Percentiles rank a stretch among this genome's conserved stretches.
Evolutionary conservation across 495 filamentous ascomycete species (phyloP).

Genomic region (Aspergillus bertholletiae): DNA sequence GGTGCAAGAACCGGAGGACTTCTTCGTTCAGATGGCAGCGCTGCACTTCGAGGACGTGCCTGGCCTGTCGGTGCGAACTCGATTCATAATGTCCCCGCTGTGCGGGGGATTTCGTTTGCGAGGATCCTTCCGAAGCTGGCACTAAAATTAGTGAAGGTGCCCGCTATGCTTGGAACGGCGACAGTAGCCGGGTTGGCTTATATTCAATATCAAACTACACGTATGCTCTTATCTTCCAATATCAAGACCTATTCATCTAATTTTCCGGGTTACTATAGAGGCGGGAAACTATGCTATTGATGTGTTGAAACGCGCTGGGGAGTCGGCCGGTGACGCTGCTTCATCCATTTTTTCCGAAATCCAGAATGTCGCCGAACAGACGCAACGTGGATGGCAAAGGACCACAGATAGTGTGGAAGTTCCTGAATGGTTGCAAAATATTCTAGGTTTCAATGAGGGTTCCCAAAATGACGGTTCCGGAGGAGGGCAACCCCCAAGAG

Average conservation of each 20-base stretch:
- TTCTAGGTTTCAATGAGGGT: slow-evolving; percentile 58
- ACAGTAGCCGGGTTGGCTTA: slow-evolving; percentile 85
- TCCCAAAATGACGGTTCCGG: slow-evolving; percentile 38
- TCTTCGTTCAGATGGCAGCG: slow-evolving; percentile 59
- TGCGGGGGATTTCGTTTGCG: slow-evolving; percentile 81
- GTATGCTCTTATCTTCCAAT: slow-evolving; percentile 48
- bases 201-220: slow-evolving; percentile 92
- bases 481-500: slow-evolving; percentile 55
- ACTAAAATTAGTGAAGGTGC: slow-evolving; percentile 79
- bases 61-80: slow-evolving; percentile 73
- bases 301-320: slow-evolving; percentile 66
- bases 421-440: slow-evolving; percentile 82
- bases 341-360: slow-evolving; percentile 64
- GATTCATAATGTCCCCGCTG: slow-evolving; percentile 75
- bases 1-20: slow-evolving; percentile 63
- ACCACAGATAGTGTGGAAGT: slow-evolving; percentile 74
- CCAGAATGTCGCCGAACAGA: slow-evolving; percentile 72
- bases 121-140: slow-evolving; percentile 84
- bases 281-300: slow-evolving; percentile 86
- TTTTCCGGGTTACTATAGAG: slow-evolving; percentile 46
- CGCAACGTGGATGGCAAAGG: slow-evolving; percentile 73
- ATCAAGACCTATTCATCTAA: slow-evolving; percentile 21
- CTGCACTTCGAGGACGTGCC: slow-evolving; percentile 57
- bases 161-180: slow-evolving; percentile 86
- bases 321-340: slow-evolving; percentile 63